A percentile compares a stretch with the other conserved stretches of the same genome.
Conservation (phyloP, 2,329 filamentous ascomycete species). For the Fusarium oligoseptatum region DNA sequence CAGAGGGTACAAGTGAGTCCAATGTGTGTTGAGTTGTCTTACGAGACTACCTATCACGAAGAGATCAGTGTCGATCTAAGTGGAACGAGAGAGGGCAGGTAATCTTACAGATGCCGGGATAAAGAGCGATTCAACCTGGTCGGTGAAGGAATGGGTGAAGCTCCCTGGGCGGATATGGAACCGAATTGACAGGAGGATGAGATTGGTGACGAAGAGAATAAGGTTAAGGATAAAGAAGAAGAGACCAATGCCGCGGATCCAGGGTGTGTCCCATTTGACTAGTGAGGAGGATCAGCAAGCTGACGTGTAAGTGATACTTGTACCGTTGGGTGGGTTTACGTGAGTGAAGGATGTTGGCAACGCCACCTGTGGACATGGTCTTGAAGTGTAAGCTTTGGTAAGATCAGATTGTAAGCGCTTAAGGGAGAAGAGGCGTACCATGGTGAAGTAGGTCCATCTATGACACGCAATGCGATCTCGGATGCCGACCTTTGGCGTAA, state of each 20-base stretch:
- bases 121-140: constrained; percentile 84
- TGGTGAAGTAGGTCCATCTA: constrained; percentile 84
- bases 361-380: constrained; percentile 67
- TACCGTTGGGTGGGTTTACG: constrained; percentile 19
- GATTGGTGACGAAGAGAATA: constrained; percentile 72
- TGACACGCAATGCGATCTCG: constrained; percentile 66
- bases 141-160: constrained; percentile 78
- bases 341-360: constrained; percentile 66
- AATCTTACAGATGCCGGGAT: constrained; percentile 73
- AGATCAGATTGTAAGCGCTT: neutral
- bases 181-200: constrained; percentile 73
- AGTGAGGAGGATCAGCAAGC: neutral
- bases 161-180: constrained; percentile 79
- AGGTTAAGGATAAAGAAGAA: constrained; percentile 75
- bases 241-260: constrained; percentile 70
- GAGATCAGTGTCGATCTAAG: constrained; percentile 9
- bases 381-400: constrained; percentile 17
- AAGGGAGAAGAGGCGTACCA: constrained; percentile 40
- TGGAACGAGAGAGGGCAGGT: constrained; percentile 8
- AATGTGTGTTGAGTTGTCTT: constrained; percentile 35
- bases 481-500: constrained; percentile 56
- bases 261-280: constrained; percentile 56
- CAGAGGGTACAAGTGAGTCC: neutral
- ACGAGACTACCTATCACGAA: constrained; percentile 58
- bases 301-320: neutral